These are phyloP conservation scores for Sphagnum fallax DNA, from an alignment of 228 moss, liverwort and hornwort genomes.

Conservation along the genomic window DNA sequence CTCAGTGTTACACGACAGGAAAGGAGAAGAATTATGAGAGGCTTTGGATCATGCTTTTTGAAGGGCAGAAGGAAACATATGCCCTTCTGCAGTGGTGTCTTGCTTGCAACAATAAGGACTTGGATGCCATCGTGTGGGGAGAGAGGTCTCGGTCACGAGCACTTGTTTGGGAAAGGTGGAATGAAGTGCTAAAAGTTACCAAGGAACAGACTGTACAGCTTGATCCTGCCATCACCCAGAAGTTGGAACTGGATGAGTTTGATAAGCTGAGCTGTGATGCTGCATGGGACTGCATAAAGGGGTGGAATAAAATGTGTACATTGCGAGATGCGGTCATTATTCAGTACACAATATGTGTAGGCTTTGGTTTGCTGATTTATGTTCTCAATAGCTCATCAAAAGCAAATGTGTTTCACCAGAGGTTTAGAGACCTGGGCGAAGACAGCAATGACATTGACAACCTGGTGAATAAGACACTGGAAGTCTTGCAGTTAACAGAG, in stretches of 20 bases:
- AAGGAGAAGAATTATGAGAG: no score
- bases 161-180: neutral
- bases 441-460: no score
- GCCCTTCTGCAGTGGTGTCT: conserved; percentile 15
- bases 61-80: conserved; percentile 16
- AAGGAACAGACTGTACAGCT: neutral
- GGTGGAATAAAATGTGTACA: conserved; percentile 6
- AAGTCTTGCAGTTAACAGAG: neutral
- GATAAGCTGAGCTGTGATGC: conserved; percentile 1
- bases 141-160: conserved; percentile 9
- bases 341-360: conserved; percentile 15
- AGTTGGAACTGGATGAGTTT: conserved; percentile 7
- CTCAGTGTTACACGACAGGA: no score
- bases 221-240: neutral
- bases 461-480: neutral
- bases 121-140: conserved; percentile 14
- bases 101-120: conserved; percentile 3
- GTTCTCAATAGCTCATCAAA: conserved; percentile 2
- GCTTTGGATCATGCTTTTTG: conserved; percentile 14
- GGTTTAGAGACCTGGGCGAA: no score
- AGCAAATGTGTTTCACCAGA: no score
- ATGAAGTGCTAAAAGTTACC: neutral
- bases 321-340: neutral
- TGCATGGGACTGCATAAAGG: conserved; percentile 11
- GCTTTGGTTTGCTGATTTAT: conserved; percentile 13